Evolutionary conservation across 73 alveolate genomes (phyloP).

Genomic region (Tetrahymena borealis): DNA sequence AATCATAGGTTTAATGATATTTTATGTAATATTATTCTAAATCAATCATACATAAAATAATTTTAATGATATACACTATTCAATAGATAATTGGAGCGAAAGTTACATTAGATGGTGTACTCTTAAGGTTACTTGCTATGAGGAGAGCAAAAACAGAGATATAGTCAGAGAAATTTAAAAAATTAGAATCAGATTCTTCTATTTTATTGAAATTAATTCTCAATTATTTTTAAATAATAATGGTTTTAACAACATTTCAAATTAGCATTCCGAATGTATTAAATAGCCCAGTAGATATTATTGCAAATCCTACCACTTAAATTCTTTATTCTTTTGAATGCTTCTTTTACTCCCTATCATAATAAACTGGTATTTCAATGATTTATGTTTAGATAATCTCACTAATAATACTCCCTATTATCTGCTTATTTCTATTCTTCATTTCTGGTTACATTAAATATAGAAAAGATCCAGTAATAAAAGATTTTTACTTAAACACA

Average conservation of each 20-base stretch:
- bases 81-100: background rate
- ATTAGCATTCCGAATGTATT: background rate
- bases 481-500: background rate
- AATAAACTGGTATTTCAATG: background rate
- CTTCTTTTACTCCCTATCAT: background rate
- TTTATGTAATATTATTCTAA: too few species aligned
- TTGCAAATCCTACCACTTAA: background rate
- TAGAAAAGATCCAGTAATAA: background rate
- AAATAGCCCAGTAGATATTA: background rate
- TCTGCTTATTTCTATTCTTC: background rate
- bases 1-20: background rate
- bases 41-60: background rate
- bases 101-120: background rate
- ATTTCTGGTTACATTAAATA: background rate
- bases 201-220: background rate
- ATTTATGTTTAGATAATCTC: background rate
- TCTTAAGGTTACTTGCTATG: too few species aligned
- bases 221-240: background rate
- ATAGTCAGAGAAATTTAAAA: background rate
- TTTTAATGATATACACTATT: background rate
- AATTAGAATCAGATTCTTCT: background rate
- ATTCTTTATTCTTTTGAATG: background rate
- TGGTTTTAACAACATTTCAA: background rate
- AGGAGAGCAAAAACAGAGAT: too few species aligned
- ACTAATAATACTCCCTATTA: background rate